Evolutionary conservation across 1,284 basidiomycete genomes (phyloP).

Genomic region (Bondarzewia mesenterica): DNA sequence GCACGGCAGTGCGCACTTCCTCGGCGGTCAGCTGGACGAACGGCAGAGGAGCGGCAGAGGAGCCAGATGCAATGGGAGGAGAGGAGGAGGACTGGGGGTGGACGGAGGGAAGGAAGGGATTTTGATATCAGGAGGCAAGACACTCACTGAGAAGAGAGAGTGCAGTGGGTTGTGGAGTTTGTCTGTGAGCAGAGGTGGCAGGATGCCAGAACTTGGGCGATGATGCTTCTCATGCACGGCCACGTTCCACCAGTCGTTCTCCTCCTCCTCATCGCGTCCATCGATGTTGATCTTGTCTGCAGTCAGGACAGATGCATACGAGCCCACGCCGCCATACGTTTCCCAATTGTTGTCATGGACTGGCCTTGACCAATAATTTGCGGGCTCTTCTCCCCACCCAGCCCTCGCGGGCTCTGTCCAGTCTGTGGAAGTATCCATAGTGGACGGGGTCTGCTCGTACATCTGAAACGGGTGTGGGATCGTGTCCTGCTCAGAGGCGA

Average conservation of each 20-base stretch:
- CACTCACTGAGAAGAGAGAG: slow-evolving; percentile 54
- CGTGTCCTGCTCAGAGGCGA: neutral
- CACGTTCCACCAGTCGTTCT: slow-evolving; percentile 60
- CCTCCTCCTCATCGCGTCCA: slow-evolving; percentile 48
- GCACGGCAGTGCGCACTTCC: slow-evolving; percentile 58
- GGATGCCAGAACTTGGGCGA: slow-evolving; percentile 60
- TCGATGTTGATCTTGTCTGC: slow-evolving; percentile 35
- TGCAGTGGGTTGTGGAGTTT: slow-evolving; percentile 63
- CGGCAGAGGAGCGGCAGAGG: neutral
- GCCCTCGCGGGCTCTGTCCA: slow-evolving; percentile 11
- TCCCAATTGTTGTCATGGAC: slow-evolving; percentile 1
- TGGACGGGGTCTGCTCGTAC: neutral
- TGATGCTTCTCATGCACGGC: slow-evolving; percentile 29
- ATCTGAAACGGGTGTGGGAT: neutral
- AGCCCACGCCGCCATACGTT: slow-evolving; percentile 11
- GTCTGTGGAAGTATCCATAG: slow-evolving; percentile 3
- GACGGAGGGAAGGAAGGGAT: slow-evolving; percentile 18
- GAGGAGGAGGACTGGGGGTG: neutral
- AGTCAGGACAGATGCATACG: slow-evolving; percentile 7
- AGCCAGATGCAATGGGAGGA: neutral
- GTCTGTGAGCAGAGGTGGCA: slow-evolving; percentile 58
- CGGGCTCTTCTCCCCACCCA: neutral
- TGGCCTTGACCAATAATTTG: neutral
- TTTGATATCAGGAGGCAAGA: slow-evolving; percentile 28
- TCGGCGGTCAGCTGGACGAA: slow-evolving; percentile 35